Evolutionary conservation across 495 filamentous ascomycete species (phyloP), one percentile per base, ranked within the genome.

Genomic region (Aspergillus panamensis): DNA sequence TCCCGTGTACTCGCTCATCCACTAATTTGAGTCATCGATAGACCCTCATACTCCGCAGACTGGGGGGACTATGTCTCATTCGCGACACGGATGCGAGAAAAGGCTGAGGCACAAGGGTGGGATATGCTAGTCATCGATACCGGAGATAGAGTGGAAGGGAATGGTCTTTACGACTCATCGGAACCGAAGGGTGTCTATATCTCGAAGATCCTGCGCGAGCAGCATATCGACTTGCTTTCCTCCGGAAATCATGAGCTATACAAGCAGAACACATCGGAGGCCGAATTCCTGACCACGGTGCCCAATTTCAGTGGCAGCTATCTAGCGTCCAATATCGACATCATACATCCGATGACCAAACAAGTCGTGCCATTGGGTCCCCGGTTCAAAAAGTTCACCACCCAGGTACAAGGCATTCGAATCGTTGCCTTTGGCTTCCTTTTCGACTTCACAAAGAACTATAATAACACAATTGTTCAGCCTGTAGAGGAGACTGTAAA

Each of bases 11-110:
- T 35, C 48, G 20, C 64, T 66, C 35, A n/a, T n/a, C n/a, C n/a
- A 66, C 25, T 25, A 25, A 25, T 25, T 62, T 0, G 17, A 35
- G 25, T 39, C 44, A 21, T 14, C 48, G 54, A 33, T 63, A 90
- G 87, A 73, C 77, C 91, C 1, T 91, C 91, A 25, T 98, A 90
- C 69, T 92, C 91, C 14, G 95, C 91, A 37, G 94, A 97, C 69
- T 97, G 94, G 89, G 94, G 94, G 35, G 94, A 98, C 74, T 98
- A 97, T 72, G 82, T 97, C 62, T 97, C 94, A 9, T 96, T 98
- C 66, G 84, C 92, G 19, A 73, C 84, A 32, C 91, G 90, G 62
- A 84, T 98, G 80, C 87, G 84, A 21, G 76, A 83, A 61, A 86
- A 81, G 67, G 90, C 91, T 20, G 89, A 97, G 65, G 77, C 82